Conservation (phyloP, 2,329 filamentous ascomycete species). For the Fusarium tanahbumbuense region DNA sequence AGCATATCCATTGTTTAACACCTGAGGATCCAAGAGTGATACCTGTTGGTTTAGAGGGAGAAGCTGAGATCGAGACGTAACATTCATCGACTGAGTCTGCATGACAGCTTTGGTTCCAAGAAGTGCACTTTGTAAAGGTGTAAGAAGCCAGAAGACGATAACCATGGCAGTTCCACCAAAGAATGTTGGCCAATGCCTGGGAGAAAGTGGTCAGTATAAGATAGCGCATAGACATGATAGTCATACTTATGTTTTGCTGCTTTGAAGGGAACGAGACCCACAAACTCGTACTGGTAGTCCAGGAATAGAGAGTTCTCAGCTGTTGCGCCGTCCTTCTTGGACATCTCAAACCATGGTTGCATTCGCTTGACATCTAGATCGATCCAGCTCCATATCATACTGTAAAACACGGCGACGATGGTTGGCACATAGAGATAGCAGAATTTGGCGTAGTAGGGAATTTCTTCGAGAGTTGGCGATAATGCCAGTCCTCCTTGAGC, state of each 20-base stretch:
- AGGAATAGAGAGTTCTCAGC: slow-evolving; percentile 62
- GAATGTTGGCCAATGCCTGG: slow-evolving; percentile 64
- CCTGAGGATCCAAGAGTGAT: slow-evolving; percentile 47
- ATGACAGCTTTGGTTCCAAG: too few species aligned
- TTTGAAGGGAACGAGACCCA: slow-evolving; percentile 48
- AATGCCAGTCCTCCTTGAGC: slow-evolving; percentile 56
- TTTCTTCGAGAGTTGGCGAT: slow-evolving; percentile 31
- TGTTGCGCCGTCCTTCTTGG: slow-evolving; percentile 55
- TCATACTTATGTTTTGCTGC: slow-evolving; percentile 44
- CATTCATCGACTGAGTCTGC: too few species aligned
- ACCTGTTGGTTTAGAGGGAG: too few species aligned
- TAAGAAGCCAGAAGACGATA: slow-evolving; percentile 65
- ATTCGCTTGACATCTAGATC: slow-evolving; percentile 69
- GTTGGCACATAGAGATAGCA: slow-evolving; percentile 65
- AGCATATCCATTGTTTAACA: slow-evolving; percentile 59
- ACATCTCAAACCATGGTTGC: slow-evolving; percentile 71
- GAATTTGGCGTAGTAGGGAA: slow-evolving; percentile 54
- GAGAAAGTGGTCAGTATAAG: too few species aligned
- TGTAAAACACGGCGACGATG: slow-evolving; percentile 65
- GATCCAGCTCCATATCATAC: slow-evolving; percentile 68
- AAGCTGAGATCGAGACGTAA: too few species aligned
- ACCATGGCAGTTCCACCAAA: slow-evolving; percentile 60
- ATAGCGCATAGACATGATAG: too few species aligned
- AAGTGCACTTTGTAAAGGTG: slow-evolving; percentile 66
- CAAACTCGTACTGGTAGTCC: slow-evolving; percentile 62